Evolutionary conservation across 2,329 filamentous ascomycete genomes (phyloP).

Genomic region (Aspergillus sp.): DNA sequence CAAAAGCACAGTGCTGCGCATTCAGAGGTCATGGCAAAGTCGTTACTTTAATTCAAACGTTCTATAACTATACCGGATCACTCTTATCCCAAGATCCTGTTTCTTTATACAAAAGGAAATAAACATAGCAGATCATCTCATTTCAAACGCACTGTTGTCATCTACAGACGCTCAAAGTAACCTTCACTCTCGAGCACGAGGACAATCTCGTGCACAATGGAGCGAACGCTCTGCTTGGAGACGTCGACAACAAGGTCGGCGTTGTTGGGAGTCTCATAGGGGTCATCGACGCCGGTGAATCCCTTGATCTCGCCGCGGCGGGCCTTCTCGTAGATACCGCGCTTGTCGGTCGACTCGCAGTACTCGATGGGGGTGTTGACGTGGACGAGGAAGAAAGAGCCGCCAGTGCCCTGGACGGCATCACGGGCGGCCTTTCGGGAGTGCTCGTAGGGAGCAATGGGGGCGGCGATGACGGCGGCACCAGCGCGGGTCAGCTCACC

Average conservation of each 20-base stretch:
- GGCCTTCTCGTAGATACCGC: constrained; percentile 82
- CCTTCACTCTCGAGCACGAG: constrained; percentile 87
- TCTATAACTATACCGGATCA: constrained; percentile 19
- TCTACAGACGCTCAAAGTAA: constrained; percentile 66
- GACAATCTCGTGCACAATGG: constrained; percentile 95
- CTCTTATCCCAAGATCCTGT: constrained; percentile 15
- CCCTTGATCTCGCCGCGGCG: constrained; percentile 90
- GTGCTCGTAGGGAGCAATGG: constrained; percentile 88
- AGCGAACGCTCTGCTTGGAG: constrained; percentile 83
- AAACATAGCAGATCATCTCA: constrained; percentile 13
- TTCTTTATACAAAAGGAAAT: constrained; percentile 17
- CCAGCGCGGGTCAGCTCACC: constrained; percentile 91
- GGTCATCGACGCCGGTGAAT: constrained; percentile 97
- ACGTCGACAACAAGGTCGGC: constrained; percentile 81
- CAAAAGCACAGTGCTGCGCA: not conserved
- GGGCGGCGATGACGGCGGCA: constrained; percentile 91
- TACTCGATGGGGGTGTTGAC: constrained; percentile 90
- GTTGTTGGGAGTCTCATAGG: constrained; percentile 82
- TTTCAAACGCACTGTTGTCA: constrained; percentile 8
- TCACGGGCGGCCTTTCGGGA: constrained; percentile 77
- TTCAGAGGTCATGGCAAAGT: constrained; percentile 17
- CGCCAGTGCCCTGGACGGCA: constrained; percentile 71
- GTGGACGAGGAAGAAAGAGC: constrained; percentile 92
- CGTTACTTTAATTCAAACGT: constrained; percentile 22
- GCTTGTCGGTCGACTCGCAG: constrained; percentile 92